Percentiles rank a stretch among this genome's conserved stretches.
Conservation (phyloP, 1,284 basidiomycete genomes). For the Tilletia horrida region DNA sequence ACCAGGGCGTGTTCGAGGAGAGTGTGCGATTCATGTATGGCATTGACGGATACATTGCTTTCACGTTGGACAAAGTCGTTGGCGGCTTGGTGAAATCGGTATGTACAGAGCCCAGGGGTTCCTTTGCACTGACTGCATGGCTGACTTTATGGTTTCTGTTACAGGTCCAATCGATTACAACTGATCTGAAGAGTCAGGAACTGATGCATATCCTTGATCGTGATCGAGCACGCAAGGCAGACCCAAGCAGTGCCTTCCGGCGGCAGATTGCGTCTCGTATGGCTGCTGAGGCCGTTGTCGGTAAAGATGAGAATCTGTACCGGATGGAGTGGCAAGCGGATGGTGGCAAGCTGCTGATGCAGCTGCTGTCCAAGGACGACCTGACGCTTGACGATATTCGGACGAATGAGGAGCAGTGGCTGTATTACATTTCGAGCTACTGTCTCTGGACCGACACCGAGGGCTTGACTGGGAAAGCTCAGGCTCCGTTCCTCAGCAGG, state of each 20-base stretch:
- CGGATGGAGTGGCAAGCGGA: conserved; percentile 77
- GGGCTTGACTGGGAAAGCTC: conserved; percentile 42
- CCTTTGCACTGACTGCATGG: neutral
- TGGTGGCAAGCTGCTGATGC: conserved; percentile 71
- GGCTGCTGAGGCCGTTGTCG: conserved; percentile 76
- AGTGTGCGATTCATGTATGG: conserved; percentile 95
- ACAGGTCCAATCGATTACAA: conserved; percentile 67
- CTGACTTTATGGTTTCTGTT: neutral
- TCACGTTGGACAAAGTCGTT: conserved; percentile 89
- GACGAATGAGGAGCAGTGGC: conserved; percentile 79
- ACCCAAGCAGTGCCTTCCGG: conserved; percentile 62
- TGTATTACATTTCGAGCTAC: conserved; percentile 83
- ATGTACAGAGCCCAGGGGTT: neutral
- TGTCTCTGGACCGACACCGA: conserved; percentile 56
- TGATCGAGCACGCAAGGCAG: conserved; percentile 61
- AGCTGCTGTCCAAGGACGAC: conserved; percentile 85
- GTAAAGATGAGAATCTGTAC: conserved; percentile 85
- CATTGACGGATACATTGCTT: conserved; percentile 85
- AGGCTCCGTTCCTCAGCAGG: conserved; percentile 49
- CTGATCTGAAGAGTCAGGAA: conserved; percentile 79
- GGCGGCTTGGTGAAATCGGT: conserved; percentile 57
- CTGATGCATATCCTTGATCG: conserved; percentile 74
- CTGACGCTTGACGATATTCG: conserved; percentile 74
- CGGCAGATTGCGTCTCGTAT: conserved; percentile 81
- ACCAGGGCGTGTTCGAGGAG: conserved; percentile 85